A percentile compares a stretch with the other conserved stretches of the same genome.
phyloP scores from a whole-genome alignment of 2,329 filamentous ascomycete genomes.

The Talaromyces islandicus region DNA sequence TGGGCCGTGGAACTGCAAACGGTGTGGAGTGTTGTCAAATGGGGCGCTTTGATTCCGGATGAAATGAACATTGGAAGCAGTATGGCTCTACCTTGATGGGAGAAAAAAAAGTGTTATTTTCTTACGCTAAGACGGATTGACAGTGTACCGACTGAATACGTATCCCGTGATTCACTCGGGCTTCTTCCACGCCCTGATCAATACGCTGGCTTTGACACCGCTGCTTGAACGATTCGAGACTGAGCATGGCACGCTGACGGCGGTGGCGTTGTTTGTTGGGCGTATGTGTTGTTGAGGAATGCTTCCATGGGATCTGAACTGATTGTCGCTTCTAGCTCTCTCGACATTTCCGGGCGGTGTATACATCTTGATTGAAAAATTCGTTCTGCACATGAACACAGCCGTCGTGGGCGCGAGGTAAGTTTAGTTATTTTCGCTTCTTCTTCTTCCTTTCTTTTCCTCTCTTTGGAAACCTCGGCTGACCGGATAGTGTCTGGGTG shows the following conservation, averaged over 20 bases:
- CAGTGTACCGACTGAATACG: conserved; percentile 89
- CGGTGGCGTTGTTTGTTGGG: conserved; percentile 81
- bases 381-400: conserved; percentile 65
- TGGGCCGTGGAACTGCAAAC: conserved; percentile 66
- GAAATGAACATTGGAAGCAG: conserved; percentile 66
- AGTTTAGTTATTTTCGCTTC: conserved; percentile 23
- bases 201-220: conserved; percentile 75
- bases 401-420: conserved; percentile 78
- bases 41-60: conserved; percentile 72
- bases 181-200: conserved; percentile 73
- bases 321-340: conserved; percentile 49
- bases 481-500: conserved; percentile 68
- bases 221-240: conserved; percentile 88
- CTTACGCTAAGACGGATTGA: neutral
- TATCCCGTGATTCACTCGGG: conserved; percentile 82
- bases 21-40: conserved; percentile 66
- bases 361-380: conserved; percentile 73
- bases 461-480: conserved; percentile 4
- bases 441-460: neutral
- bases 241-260: conserved; percentile 84
- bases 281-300: conserved; percentile 55
- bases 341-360: conserved; percentile 75
- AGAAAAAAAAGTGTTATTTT: neutral
- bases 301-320: neutral
- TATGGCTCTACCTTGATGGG: conserved; percentile 41